Percentiles rank a stretch among this genome's conserved stretches.
Evolutionary conservation across 768 basidiomycete species (phyloP).

Genomic region (Mycena polygramma): DNA sequence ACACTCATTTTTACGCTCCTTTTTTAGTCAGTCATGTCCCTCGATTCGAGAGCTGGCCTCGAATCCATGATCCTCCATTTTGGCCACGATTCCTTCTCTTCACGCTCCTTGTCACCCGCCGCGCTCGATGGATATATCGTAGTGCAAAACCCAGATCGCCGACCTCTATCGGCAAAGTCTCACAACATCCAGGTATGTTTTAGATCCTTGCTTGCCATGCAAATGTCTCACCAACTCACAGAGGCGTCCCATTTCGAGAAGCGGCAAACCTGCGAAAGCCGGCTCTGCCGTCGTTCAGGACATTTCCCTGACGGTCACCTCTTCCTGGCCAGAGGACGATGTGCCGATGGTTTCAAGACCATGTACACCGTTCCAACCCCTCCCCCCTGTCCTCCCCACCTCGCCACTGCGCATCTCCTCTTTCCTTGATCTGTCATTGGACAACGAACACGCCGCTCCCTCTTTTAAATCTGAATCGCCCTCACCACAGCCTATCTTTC

Average conservation of each 20-base stretch:
- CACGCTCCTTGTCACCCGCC: constrained; percentile 45
- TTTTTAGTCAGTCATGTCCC: constrained; percentile 45
- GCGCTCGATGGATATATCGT: constrained; percentile 35
- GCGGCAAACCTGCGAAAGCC: constrained; percentile 21
- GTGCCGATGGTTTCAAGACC: constrained; percentile 28
- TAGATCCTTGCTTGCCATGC: constrained; percentile 14
- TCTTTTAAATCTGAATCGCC: constrained; percentile 19
- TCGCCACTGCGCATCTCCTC: constrained; percentile 56
- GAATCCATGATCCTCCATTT: constrained; percentile 55
- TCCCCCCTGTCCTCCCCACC: constrained; percentile 43
- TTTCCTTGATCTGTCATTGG: constrained; percentile 47
- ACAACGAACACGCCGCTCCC: constrained; percentile 25
- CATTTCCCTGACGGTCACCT: constrained; percentile 9
- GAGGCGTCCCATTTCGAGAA: constrained; percentile 17
- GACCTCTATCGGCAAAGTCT: constrained; percentile 50
- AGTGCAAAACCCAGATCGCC: constrained; percentile 40
- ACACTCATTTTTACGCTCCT: constrained; percentile 3
- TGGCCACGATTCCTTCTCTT: constrained; percentile 33
- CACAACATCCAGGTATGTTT: constrained; percentile 42
- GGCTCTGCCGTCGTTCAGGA: constrained; percentile 7
- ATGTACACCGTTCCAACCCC: constrained; percentile 39
- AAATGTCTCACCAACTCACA: constrained; percentile 4
- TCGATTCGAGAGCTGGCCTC: constrained; percentile 59
- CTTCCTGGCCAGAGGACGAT: constrained; percentile 14
- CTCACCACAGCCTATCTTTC: constrained; percentile 27